Evolutionary conservation across 1,139 yeast genomes (phyloP), one percentile per base, ranked within the genome.

Genomic region (Meyerozyma carpophila): DNA sequence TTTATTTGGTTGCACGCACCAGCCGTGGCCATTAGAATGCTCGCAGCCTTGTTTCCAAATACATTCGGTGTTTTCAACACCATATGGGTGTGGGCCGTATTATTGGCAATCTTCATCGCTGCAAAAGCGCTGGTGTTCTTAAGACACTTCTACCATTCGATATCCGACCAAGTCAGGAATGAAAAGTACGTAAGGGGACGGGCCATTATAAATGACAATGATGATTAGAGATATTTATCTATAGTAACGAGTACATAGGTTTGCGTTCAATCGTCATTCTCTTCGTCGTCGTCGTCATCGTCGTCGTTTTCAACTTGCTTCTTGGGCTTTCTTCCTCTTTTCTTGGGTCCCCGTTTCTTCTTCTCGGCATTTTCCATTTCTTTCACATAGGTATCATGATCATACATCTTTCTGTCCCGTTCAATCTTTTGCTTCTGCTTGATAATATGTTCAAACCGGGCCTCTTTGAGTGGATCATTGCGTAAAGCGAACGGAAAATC

Each of bases 401-500:
- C 95, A 58, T 87, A 88, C 66, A 85, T 80, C 68, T 84, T 86
- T 60, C 87, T 81, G 1, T 96, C 96, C 50, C 79, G 84, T 25
- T 81, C 79, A 54, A 91, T 89, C 55, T 79, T 81, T 54, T 81
- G 82, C 53, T 87, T 89, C 59, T 87, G 77, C 41, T 79, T 76
- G 45, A 88, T 74, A 52, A 91, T 77, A 59, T 90, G 94, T 52
- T 86, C 84, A 32, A 90, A 80, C 60, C 98, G 77, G 10, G 95
- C 94, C 41, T 89, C 73, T 58, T 90, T 91, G 45, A 81, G 75
- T 1, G 94, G 87, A 55, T 91, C 98, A 51, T 83, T 79, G 39
- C 96, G 70, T 46, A 91, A 67, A 0, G 89, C 94, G 66, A 89
- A 89, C 53, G 85, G 87, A 65, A 91, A 81, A 60, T 91, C 98